Percentiles rank a stretch among this genome's conserved stretches.
Evolutionary conservation across 305 asterid species (phyloP).

Genomic region (Withania somnifera): DNA sequence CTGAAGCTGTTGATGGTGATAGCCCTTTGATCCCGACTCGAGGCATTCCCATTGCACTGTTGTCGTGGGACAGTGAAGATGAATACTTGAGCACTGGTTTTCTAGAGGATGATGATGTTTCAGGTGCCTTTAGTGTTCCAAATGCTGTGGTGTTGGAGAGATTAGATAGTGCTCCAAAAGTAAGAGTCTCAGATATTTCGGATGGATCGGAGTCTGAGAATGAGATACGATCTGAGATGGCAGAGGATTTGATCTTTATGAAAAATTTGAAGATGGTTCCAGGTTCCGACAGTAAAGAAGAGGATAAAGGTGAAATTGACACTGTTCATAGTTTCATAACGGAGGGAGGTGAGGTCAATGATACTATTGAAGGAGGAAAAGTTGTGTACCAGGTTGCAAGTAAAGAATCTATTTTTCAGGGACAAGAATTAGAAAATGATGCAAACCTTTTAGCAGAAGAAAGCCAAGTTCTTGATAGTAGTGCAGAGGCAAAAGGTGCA

Average conservation of each 20-base stretch:
- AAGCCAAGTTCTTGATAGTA: conserved; percentile 21
- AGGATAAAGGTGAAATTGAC: conserved; percentile 1
- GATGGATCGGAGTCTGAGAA: conserved; percentile 20
- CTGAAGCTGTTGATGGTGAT: conserved; percentile 11
- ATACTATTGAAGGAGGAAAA: neutral
- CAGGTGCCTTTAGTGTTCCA: conserved; percentile 30
- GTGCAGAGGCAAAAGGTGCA: conserved; percentile 9
- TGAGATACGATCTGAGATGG: conserved; percentile 24
- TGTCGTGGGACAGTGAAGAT: conserved; percentile 60
- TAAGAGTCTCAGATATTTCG: conserved; percentile 24
- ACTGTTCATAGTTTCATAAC: neutral
- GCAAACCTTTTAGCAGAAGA: conserved; percentile 15
- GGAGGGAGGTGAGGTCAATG: neutral
- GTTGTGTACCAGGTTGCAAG: conserved; percentile 2
- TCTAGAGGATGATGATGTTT: conserved; percentile 30
- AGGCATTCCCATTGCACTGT: conserved; percentile 46
- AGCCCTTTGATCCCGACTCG: no score
- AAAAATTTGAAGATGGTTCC: conserved; percentile 10
- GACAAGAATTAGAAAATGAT: conserved; percentile 11
- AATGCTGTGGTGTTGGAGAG: conserved; percentile 27
- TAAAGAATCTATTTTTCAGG: conserved; percentile 8
- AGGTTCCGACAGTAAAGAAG: conserved; percentile 15
- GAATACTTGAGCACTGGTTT: conserved; percentile 38
- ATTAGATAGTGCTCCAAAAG: conserved; percentile 37
- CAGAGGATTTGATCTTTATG: conserved; percentile 12